phyloP scores from a whole-genome alignment of 1,284 basidiomycete species.

The Athelia sp. region DNA sequence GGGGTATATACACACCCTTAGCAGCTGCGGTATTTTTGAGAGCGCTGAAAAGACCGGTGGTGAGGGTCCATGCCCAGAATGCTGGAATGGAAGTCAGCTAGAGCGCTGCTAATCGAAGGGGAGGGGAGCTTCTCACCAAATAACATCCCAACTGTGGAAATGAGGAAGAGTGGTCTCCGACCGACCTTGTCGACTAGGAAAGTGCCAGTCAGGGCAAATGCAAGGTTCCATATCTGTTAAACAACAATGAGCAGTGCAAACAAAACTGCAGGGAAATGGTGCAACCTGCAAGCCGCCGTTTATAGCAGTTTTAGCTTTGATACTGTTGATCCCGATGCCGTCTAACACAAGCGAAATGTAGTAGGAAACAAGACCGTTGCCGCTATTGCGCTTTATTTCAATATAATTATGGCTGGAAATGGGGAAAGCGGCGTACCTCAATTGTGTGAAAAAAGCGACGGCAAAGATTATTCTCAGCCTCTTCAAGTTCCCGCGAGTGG shows the following conservation, averaged over 20 bases:
- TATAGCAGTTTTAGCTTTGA: slow-evolving; percentile 52
- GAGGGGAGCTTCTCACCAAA: slow-evolving; percentile 34
- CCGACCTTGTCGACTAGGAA: slow-evolving; percentile 57
- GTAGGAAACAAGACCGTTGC: slow-evolving; percentile 63
- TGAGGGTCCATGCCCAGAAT: slow-evolving; percentile 55
- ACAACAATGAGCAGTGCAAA: not conserved
- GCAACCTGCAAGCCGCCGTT: slow-evolving; percentile 59
- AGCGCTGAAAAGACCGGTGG: slow-evolving; percentile 52
- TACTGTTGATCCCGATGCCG: slow-evolving; percentile 48
- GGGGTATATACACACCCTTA: slow-evolving; percentile 32
- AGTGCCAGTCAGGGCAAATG: slow-evolving; percentile 48
- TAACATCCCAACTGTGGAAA: slow-evolving; percentile 64
- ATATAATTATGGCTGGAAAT: too few species aligned
- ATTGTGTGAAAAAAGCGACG: slow-evolving; percentile 61
- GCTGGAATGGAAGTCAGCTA: slow-evolving; percentile 20
- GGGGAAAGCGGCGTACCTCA: slow-evolving; percentile 40
- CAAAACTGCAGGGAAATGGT: slow-evolving; percentile 2
- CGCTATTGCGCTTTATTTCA: slow-evolving; percentile 25
- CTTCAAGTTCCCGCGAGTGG: slow-evolving; percentile 55
- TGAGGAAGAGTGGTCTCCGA: slow-evolving; percentile 57
- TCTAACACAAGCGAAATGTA: slow-evolving; percentile 64
- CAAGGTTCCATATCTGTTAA: slow-evolving; percentile 43
- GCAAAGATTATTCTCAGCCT: slow-evolving; percentile 54
- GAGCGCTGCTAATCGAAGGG: not conserved
- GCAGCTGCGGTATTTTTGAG: slow-evolving; percentile 42